Evolutionary conservation across 495 filamentous ascomycete species (phyloP), one percentile per base, ranked within the genome.

Genomic region (Trichoderma virens): DNA sequence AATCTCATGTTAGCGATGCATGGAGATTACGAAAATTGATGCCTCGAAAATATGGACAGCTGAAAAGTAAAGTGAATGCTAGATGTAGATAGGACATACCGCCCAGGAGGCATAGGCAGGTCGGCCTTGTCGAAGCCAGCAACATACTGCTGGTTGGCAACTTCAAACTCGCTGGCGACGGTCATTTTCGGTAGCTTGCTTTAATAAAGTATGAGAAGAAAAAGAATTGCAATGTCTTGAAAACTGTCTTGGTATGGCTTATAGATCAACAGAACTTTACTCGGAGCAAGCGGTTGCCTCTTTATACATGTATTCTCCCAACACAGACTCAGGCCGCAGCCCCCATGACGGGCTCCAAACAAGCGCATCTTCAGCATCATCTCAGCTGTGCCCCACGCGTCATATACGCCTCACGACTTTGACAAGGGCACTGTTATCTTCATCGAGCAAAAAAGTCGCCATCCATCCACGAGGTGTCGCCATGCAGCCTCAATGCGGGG

Each of bases 51-150:
- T n/a, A n/a, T n/a, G n/a, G n/a, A n/a, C 32, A 20, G 2, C 16
- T 23, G 3, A 6, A 0, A 32, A 9, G 27, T 1, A 35, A n/a
- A 7, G 18, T 13, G 11, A 4, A 54, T 8, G 61, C 61, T 65
- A 27, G 14, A 28, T 61, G 14, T 6, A 23, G 31, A 31, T 8
- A 30, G 18, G 9, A 27, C 27, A 61, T 35, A 67, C 62, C 25
- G 32, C 14, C 9, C 8, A 0, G 64, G 39, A 20, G 60, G 66
- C 51, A 34, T 51, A 23, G 39, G 14, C 16, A 67, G 59, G 27
- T 60, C 59, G n/a, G 13, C 32, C 9, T 67, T 64, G 41, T 62
- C 35, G 13, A 67, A 56, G 20, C 60, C 23, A 23, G 38, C 28
- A 34, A 8, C 59, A 39, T 61, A 61, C 8, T 61, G 31, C 59